Evolutionary conservation across 257 asterid species (phyloP), one percentile per base, ranked within the genome.

Genomic region (Forsythia suspensa): DNA sequence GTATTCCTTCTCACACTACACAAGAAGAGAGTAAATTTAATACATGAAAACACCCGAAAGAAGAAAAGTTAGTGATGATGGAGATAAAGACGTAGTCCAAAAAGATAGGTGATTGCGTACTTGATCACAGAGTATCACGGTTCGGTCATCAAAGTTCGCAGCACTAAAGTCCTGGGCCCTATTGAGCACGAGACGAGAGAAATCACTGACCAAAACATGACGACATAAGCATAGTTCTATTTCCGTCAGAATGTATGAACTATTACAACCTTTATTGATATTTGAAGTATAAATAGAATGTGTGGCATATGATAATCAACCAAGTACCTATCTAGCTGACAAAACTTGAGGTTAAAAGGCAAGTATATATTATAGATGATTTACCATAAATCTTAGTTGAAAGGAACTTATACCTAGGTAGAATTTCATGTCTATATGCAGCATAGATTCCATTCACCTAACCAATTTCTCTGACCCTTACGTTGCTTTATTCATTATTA

Each of bases 1-100:
- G 83, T 92, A 96, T 86, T 96, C 99, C 96, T 89, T 96, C 85
- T 96, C 99, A 82, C 99, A 96, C 99, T 96, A 78, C 72, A 84
- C 20, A 86, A 80, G 20, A 40, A 69, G 42, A 71, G 5, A 10
- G 20, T 12, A 48, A 77, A 57, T 74, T 57, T 38, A 37, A 70
- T 74, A 74, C 24, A 77, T 3, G 4, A 15, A 78, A 41, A 69
- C 80, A 82, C 3, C 16, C 65, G 15, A 69, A 72, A 67, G 65
- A 59, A 81, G 11, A 29, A 13, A 68, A 13, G 6, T 34, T 43
- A 68, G 40, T 71, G 37, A 61, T 36, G 51, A 4, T 10, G 68
- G 74, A 63, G 73, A 42, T 1, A 37, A 41, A 38, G 37, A 74
- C 8, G 5, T 70, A 75, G 41, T 10, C 63, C 41, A 72, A 77